phyloP scores from a whole-genome alignment of 345 rosid species.

The Rhodomyrtus tomentosa region DNA sequence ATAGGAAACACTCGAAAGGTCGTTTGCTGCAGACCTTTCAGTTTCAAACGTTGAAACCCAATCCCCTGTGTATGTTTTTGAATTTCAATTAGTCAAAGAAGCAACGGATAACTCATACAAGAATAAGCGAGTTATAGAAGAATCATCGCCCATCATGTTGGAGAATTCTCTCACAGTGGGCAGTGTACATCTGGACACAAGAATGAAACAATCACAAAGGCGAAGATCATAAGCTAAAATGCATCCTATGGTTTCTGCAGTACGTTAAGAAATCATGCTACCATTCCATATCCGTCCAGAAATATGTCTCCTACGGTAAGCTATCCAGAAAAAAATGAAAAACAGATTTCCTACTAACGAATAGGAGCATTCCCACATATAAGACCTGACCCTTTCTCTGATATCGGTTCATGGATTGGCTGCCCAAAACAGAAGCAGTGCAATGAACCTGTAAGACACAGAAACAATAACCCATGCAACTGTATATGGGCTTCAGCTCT shows the following conservation, averaged over 20 bases:
- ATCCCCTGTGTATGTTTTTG: background rate
- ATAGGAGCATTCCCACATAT: background rate
- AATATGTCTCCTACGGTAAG: background rate
- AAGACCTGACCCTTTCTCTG: background rate
- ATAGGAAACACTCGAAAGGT: background rate
- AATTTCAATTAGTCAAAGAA: background rate
- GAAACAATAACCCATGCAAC: background rate
- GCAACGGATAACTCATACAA: background rate
- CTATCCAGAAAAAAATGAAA: background rate
- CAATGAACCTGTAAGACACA: background rate
- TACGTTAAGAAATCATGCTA: background rate
- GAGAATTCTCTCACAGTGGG: background rate
- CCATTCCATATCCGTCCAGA: background rate
- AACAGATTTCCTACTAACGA: background rate
- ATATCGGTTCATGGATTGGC: background rate
- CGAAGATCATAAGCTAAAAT: background rate
- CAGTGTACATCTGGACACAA: background rate
- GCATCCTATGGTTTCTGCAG: background rate
- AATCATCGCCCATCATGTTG: background rate
- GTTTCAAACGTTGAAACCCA: background rate
- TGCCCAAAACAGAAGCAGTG: background rate
- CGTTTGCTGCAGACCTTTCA: background rate
- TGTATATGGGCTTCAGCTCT: constrained; percentile 9
- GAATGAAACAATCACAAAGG: background rate
- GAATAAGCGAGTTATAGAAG: background rate